Percentiles rank a stretch among this genome's conserved stretches.
These are phyloP conservation scores for Botrytis elliptica DNA, from an alignment of 2,329 filamentous ascomycete genomes.

Conservation along the genomic window DNA sequence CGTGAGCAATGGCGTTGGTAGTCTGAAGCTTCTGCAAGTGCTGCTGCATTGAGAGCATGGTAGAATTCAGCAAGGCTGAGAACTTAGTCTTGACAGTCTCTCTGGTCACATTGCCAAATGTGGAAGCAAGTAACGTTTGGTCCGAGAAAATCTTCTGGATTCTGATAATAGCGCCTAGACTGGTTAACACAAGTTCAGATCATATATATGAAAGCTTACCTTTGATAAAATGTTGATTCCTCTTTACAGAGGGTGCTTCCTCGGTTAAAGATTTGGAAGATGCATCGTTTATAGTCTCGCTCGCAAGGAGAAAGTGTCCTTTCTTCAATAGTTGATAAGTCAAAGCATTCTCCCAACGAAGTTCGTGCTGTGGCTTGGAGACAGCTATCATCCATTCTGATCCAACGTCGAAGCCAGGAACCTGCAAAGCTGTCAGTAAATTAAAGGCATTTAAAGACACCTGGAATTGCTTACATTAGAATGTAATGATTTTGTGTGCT, in stretches of 20 bases:
- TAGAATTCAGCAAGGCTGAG: slow-evolving; percentile 29
- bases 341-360: slow-evolving; percentile 43
- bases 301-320: slow-evolving; percentile 5
- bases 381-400: slow-evolving; percentile 55
- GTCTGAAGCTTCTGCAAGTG: slow-evolving; percentile 29
- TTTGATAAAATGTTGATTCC: slow-evolving; percentile 16
- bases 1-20: slow-evolving; percentile 25
- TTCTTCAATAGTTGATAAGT: slow-evolving; percentile 18
- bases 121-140: slow-evolving; percentile 24
- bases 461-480: slow-evolving; percentile 31
- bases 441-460: neutral
- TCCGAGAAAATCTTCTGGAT: slow-evolving; percentile 23
- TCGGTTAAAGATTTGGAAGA: neutral
- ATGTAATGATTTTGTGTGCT: slow-evolving; percentile 46
- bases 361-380: slow-evolving; percentile 48
- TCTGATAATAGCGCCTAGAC: slow-evolving; percentile 5
- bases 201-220: neutral
- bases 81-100: slow-evolving; percentile 25
- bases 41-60: slow-evolving; percentile 34
- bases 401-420: slow-evolving; percentile 42
- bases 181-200: neutral
- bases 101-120: slow-evolving; percentile 19
- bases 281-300: neutral
- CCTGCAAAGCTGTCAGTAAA: slow-evolving; percentile 28
- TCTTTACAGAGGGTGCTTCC: neutral